These are phyloP conservation scores for Choanephora cucurbitarum DNA, from an alignment of 371 early-diverging fungal species.

Conservation along the genomic window DNA sequence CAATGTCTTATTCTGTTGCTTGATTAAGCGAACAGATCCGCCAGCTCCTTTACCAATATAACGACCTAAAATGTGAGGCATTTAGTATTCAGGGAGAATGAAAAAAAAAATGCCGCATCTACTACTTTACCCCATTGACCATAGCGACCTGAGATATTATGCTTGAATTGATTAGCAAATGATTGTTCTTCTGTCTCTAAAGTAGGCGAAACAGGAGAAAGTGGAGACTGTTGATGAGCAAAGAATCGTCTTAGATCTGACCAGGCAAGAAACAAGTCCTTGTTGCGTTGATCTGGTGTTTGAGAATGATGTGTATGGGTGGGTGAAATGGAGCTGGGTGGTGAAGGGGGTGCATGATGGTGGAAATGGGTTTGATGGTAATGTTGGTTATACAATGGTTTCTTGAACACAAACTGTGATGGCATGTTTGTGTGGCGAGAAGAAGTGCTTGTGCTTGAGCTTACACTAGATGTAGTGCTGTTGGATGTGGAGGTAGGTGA, in stretches of 20 bases:
- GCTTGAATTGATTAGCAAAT: conserved; percentile 38
- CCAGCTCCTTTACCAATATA: conserved; percentile 76
- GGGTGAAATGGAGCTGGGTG: conserved; percentile 3
- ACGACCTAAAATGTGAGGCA: conserved; percentile 40
- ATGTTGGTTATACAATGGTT: conserved; percentile 37
- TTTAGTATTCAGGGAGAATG: conserved; percentile 5
- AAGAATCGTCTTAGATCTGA: conserved; percentile 26
- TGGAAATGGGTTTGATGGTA: conserved; percentile 46
- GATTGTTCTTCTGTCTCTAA: conserved; percentile 8
- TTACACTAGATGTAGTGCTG: conserved; percentile 1
- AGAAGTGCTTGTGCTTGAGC: conserved; percentile 1
- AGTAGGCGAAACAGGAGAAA: background rate
- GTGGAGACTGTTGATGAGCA: conserved; percentile 5
- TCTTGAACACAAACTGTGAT: conserved; percentile 41
- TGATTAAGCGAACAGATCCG: conserved; percentile 68
- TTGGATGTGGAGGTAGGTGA: conserved; percentile 7
- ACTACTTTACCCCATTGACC: conserved; percentile 45
- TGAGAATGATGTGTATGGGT: conserved; percentile 1
- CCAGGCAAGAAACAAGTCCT: conserved; percentile 12
- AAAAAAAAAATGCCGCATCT: conserved; percentile 18
- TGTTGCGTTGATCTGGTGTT: background rate
- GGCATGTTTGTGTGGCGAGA: conserved; percentile 15
- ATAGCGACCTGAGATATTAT: conserved; percentile 38
- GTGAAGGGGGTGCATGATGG: conserved; percentile 15
- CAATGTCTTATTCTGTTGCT: conserved; percentile 56